A percentile compares a stretch with the other conserved stretches of the same genome.
Conservation (phyloP, 441 rosid species). For the Flueggea neowawraea region DNA sequence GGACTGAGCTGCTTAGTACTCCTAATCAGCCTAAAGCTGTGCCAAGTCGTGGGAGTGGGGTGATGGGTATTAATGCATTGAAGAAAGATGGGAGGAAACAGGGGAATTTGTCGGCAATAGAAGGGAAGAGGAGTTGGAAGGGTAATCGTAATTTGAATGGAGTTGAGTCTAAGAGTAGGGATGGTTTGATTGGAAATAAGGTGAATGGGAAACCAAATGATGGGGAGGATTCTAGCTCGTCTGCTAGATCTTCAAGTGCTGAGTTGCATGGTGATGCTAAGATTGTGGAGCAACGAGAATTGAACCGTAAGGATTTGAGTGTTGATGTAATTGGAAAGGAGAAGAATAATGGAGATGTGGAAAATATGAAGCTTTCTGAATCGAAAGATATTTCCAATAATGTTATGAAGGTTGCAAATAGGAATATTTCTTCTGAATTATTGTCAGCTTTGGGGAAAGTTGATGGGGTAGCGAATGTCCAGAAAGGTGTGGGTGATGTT, state of each 20-base stretch:
- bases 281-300: slow-evolving; percentile 19
- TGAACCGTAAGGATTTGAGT: slow-evolving; percentile 22
- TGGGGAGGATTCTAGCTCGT: slow-evolving; percentile 51
- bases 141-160: slow-evolving; percentile 25
- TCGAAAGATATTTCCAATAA: slow-evolving; percentile 21
- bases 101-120: slow-evolving; percentile 33
- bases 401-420: slow-evolving; percentile 21
- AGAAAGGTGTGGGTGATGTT: slow-evolving; percentile 32
- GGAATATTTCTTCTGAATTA: slow-evolving; percentile 23
- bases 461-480: slow-evolving; percentile 29
- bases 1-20: slow-evolving; percentile 80
- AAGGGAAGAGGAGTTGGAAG: slow-evolving; percentile 47
- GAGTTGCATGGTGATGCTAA: slow-evolving; percentile 40
- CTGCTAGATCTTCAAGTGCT: slow-evolving; percentile 43
- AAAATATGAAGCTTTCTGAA: slow-evolving; percentile 28
- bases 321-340: slow-evolving; percentile 14
- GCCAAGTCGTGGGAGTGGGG: slow-evolving; percentile 35
- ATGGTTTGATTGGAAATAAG: slow-evolving; percentile 22
- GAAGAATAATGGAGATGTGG: slow-evolving; percentile 26
- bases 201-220: slow-evolving; percentile 48
- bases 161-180: slow-evolving; percentile 28
- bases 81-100: slow-evolving; percentile 50
- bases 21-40: slow-evolving; percentile 35
- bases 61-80: slow-evolving; percentile 37
- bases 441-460: slow-evolving; percentile 21